These are phyloP conservation scores for Talaromyces sp. DNA, from an alignment of 2,329 filamentous ascomycete genomes.

Conservation along the genomic window DNA sequence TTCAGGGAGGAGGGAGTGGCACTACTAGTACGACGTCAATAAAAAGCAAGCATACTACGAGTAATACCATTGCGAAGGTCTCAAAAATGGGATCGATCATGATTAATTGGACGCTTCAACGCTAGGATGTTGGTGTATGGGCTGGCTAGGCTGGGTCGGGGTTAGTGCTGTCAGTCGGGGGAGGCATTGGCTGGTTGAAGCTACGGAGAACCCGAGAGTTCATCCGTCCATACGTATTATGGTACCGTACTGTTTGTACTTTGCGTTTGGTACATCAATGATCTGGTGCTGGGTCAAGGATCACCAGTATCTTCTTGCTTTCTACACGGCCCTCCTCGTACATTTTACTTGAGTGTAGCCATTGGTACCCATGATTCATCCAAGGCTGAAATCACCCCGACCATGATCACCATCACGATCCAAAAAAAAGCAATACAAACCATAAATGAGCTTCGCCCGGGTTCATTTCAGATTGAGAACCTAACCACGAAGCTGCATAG, in stretches of 20 bases:
- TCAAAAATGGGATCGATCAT: constrained; percentile 12
- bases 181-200: neutral
- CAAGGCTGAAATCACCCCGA: neutral
- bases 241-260: neutral
- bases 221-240: neutral
- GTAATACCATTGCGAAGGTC: neutral
- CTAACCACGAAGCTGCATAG: neutral
- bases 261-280: neutral
- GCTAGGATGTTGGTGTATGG: neutral
- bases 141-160: neutral
- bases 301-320: neutral
- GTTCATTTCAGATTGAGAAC: neutral
- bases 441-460: neutral
- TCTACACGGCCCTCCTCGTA: neutral
- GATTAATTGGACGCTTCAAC: neutral
- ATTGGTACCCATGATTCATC: neutral
- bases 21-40: neutral
- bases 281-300: too few species aligned
- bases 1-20: neutral
- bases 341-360: too few species aligned
- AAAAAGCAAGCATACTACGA: neutral
- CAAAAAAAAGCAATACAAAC: neutral
- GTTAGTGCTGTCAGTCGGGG: neutral
- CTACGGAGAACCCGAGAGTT: constrained; percentile 4
- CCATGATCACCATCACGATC: neutral